A percentile compares a stretch with the other conserved stretches of the same genome.
phyloP scores from a whole-genome alignment of 345 rosid species.

The Noccaea bulbosa region DNA sequence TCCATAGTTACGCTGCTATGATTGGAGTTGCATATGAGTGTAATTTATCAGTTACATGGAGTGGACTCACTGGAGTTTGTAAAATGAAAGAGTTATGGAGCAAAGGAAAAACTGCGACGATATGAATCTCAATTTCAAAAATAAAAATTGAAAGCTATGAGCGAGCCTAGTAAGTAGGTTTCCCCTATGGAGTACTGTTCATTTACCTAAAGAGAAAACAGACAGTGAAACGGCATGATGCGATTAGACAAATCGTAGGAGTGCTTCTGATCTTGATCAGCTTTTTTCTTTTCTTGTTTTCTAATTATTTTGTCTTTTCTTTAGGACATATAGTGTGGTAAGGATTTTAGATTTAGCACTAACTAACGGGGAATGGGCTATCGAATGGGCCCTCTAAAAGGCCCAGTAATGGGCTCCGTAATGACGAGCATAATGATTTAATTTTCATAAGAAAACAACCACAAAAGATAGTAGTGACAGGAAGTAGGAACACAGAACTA shows the following conservation, averaged over 20 bases:
- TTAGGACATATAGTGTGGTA: conserved; percentile 21
- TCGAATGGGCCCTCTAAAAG: not conserved
- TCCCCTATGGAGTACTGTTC: not conserved
- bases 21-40: not conserved
- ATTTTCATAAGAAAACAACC: not conserved
- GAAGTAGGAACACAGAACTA: not conserved
- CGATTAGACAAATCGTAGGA: conserved; percentile 34
- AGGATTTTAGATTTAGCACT: conserved; percentile 19
- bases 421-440: not conserved
- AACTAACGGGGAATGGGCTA: conserved; percentile 14
- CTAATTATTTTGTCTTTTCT: conserved; percentile 28
- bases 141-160: conserved; percentile 25
- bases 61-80: not conserved
- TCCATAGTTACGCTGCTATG: no score
- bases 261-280: conserved; percentile 36
- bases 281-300: conserved; percentile 10
- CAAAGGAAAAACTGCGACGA: conserved; percentile 14
- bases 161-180: conserved; percentile 18
- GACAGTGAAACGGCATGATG: conserved; percentile 21
- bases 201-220: not conserved
- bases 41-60: not conserved
- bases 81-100: not conserved
- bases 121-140: conserved; percentile 12
- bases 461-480: not conserved
- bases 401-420: not conserved